Conservation (phyloP, 495 filamentous ascomycete species). For the Penicillium paxilli region DNA sequence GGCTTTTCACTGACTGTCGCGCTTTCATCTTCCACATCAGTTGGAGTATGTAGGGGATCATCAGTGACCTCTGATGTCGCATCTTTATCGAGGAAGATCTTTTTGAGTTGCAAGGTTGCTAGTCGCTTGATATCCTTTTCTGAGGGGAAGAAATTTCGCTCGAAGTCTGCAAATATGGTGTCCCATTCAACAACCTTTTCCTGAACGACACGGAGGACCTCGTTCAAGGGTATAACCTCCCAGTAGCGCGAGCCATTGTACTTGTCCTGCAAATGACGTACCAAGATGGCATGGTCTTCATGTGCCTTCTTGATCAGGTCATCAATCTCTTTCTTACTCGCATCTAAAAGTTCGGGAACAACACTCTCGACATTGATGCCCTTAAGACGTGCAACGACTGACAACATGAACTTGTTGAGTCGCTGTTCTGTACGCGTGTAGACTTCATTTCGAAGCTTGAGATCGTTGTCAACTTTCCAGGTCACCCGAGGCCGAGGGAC, state of each 20-base stretch:
- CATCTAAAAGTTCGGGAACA: slow-evolving; percentile 77
- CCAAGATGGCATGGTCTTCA: slow-evolving; percentile 72
- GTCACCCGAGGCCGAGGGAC: slow-evolving; percentile 87
- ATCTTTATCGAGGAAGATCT: slow-evolving; percentile 88
- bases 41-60: slow-evolving; percentile 43
- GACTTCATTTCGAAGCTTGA: slow-evolving; percentile 89
- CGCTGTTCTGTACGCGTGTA: slow-evolving; percentile 76
- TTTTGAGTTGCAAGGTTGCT: slow-evolving; percentile 88
- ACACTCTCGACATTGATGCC: slow-evolving; percentile 90
- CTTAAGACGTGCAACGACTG: slow-evolving; percentile 78
- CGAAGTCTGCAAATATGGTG: slow-evolving; percentile 81
- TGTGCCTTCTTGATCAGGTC: slow-evolving; percentile 68
- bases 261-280: slow-evolving; percentile 78
- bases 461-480: slow-evolving; percentile 95
- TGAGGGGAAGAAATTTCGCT: slow-evolving; percentile 90
- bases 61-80: slow-evolving; percentile 67
- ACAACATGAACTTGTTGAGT: slow-evolving; percentile 80
- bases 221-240: slow-evolving; percentile 90
- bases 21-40: slow-evolving; percentile 57
- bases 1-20: slow-evolving; percentile 32
- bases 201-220: slow-evolving; percentile 81
- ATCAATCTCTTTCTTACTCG: slow-evolving; percentile 80
- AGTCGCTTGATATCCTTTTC: slow-evolving; percentile 96
- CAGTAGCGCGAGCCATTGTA: slow-evolving; percentile 95
- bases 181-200: slow-evolving; percentile 96